Evolutionary conservation across 169 alveolate genomes (phyloP).

Genomic region (Cryptosporidium sp.): DNA sequence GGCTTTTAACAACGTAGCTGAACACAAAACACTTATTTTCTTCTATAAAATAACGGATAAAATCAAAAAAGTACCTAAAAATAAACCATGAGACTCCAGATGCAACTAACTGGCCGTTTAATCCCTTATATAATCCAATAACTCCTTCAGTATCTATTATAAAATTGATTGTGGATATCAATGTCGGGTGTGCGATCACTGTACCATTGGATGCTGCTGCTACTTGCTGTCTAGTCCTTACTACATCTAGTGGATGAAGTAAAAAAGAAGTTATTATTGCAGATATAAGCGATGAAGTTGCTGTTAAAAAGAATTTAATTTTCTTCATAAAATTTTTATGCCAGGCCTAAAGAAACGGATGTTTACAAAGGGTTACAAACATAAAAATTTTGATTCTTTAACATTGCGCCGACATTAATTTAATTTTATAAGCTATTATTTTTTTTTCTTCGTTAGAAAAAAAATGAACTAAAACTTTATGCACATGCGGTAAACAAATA

Average conservation of each 20-base stretch:
- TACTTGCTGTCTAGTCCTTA: constrained; percentile 68
- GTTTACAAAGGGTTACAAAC: neutral
- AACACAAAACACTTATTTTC: neutral
- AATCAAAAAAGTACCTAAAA: constrained; percentile 53
- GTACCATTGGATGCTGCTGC: constrained; percentile 63
- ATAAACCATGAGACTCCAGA: constrained; percentile 69
- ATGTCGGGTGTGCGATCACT: constrained; percentile 45
- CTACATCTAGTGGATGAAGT: constrained; percentile 64
- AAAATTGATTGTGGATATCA: constrained; percentile 1
- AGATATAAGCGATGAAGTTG: constrained; percentile 38
- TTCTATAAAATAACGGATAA: constrained; percentile 30
- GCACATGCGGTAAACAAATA: neutral
- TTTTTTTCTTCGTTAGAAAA: constrained; percentile 6
- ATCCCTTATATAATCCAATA: constrained; percentile 29
- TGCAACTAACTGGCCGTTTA: constrained; percentile 52
- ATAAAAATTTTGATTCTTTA: too few relatives aligned
- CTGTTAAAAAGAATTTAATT: constrained; percentile 14
- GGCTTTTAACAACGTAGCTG: neutral
- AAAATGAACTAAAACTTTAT: neutral
- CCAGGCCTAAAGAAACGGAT: neutral
- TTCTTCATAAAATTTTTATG: neutral
- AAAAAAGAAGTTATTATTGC: constrained; percentile 49
- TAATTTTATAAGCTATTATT: neutral
- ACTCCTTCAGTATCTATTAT: constrained; percentile 50
- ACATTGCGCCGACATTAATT: neutral